Base-by-base conservation (phyloP, 2,329 filamentous ascomycete species). In the Monosporascus sp. region DNA sequence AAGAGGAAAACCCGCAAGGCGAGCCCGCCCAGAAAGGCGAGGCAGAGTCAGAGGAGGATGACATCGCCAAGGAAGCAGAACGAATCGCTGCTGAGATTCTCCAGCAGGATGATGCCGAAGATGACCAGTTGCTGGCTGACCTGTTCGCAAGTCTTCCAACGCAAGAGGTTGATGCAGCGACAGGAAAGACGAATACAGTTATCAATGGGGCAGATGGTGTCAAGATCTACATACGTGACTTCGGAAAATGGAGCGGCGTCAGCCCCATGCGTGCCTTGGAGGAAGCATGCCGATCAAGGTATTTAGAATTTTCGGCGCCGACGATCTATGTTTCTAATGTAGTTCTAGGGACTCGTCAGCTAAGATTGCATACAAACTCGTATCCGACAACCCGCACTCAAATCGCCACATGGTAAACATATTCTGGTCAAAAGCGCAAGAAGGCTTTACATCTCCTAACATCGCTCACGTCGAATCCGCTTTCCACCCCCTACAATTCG, bases 261-360 rank as follows among this genome's bases (percentile, higher is more conserved):
- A 88, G 76, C 61, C 92, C 93, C 17, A 82, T 84, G 57, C 81
- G 88, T 59, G 79, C 90, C 27, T 73, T 97, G 14, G 91, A 97
- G 68, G 92, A 97, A 69, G 83, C 90, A n/a, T 95, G 92, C 68
- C 86, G 88, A 62, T 83, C 91, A 58, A 87, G 87, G 87, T 88
- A 70, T 52, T 54, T 46, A 51, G 22, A 26, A 14, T 16, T 14
- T 60, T 69, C 64, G 37, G 64, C 59, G 64, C 60, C 55, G 56
- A 38, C n/a, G 34, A 17, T 27, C 47, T 26, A 37, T 27, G 5
- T 24, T 36, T 26, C 56, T 55, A 38, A 55, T 19, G 53, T 7
- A n/a, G 22, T 51, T 14, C 6, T 58, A 88, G 90, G 70, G 91
- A 96, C 66, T 75, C 86, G 1, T 78, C 79, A 3, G 88, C 81